Evolutionary conservation across 257 asterid genomes (phyloP).

Genomic region (Solanum piurae): DNA sequence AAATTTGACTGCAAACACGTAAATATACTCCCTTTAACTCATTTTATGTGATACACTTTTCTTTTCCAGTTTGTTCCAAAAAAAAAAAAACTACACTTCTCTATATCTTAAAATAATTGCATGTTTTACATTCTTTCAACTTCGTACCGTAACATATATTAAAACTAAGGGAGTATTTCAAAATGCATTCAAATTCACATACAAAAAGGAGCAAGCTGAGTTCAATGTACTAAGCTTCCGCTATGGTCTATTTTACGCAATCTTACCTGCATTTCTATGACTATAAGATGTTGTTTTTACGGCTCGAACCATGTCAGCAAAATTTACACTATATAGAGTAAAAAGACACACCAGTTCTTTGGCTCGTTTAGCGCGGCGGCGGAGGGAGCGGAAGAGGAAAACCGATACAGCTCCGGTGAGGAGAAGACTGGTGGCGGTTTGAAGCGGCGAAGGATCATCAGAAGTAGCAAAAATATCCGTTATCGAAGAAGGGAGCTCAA

Average conservation of each 20-base stretch:
- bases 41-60: neutral
- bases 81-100: neutral
- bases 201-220: too few species aligned
- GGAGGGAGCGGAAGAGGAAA: conserved; percentile 77
- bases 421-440: conserved; percentile 73
- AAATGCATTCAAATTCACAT: too few species aligned
- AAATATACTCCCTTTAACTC: too few species aligned
- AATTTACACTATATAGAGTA: neutral
- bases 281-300: too few species aligned
- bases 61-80: neutral
- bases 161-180: neutral
- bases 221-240: too few species aligned
- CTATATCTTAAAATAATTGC: neutral
- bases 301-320: neutral
- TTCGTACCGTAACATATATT: neutral
- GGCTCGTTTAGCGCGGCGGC: conserved; percentile 84
- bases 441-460: conserved; percentile 57
- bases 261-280: too few species aligned
- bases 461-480: conserved; percentile 32
- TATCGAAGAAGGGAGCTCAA: conserved; percentile 48
- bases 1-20: neutral
- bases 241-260: too few species aligned
- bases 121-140: neutral
- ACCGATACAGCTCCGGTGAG: conserved; percentile 81
- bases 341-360: conserved; percentile 38